These are phyloP conservation scores for Phoma sp. DNA, from an alignment of 2,329 filamentous ascomycete species.

Conservation along the genomic window DNA sequence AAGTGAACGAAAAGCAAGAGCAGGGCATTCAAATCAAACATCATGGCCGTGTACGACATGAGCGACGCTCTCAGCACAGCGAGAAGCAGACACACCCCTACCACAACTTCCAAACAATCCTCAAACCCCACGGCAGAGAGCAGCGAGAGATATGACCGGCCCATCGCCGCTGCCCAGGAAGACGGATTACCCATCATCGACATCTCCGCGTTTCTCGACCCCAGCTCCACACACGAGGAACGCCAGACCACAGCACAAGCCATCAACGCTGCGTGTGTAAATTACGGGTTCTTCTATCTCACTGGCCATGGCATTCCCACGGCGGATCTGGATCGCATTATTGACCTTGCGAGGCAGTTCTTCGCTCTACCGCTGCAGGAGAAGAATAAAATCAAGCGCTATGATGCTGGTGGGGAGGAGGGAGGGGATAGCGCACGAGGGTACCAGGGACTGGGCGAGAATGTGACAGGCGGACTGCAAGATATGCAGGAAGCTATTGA, in stretches of 20 bases:
- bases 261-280: slow-evolving; percentile 47
- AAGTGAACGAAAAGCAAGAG: background rate
- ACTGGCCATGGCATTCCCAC: slow-evolving; percentile 51
- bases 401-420: slow-evolving; percentile 40
- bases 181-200: slow-evolving; percentile 51
- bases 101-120: background rate
- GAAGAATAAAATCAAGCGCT: slow-evolving; percentile 47
- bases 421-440: slow-evolving; percentile 49
- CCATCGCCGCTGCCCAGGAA: slow-evolving; percentile 24
- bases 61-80: slow-evolving; percentile 19
- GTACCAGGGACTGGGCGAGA: slow-evolving; percentile 49
- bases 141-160: slow-evolving; percentile 18
- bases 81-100: slow-evolving; percentile 7
- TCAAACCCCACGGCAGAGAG: slow-evolving; percentile 33
- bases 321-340: slow-evolving; percentile 32
- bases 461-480: slow-evolving; percentile 44
- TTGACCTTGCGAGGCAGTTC: slow-evolving; percentile 45
- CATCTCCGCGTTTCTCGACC: slow-evolving; percentile 49
- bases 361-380: slow-evolving; percentile 39
- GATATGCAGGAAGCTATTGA: slow-evolving; percentile 53
- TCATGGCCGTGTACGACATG: slow-evolving; percentile 25
- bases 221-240: slow-evolving; percentile 21
- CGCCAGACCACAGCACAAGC: slow-evolving; percentile 38
- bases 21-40: background rate
- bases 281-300: slow-evolving; percentile 55